Conservation (phyloP, 257 asterid species). For the Lycium barbarum region DNA sequence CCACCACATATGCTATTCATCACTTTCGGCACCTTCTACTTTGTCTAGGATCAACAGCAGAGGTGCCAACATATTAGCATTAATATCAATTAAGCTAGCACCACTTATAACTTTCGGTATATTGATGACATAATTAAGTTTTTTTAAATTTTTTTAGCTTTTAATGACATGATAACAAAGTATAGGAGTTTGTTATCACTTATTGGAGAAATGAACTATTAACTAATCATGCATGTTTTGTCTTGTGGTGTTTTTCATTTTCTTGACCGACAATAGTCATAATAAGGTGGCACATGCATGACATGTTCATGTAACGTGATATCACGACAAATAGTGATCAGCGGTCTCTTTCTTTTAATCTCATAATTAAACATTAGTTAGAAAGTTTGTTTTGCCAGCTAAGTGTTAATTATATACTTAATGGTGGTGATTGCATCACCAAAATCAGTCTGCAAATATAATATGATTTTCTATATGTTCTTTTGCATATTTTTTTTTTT, state of each 20-base stretch:
- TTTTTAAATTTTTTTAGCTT: too few species aligned
- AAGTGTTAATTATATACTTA: not conserved
- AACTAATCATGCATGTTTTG: not conserved
- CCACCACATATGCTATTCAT: not conserved
- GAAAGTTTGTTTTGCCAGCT: not conserved
- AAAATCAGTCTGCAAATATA: not conserved
- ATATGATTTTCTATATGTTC: not conserved
- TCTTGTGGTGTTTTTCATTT: not conserved
- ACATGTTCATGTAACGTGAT: slow-evolving; percentile 2
- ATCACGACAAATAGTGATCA: not conserved
- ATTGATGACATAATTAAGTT: too few species aligned
- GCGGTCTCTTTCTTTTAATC: not conserved
- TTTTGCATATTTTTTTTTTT: not conserved
- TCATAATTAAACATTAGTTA: not conserved
- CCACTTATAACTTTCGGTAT: too few species aligned
- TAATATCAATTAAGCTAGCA: too few species aligned
- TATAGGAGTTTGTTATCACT: not conserved
- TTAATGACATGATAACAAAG: not conserved
- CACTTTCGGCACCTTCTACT: too few species aligned
- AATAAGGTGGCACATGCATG: not conserved
- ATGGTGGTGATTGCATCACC: not conserved
- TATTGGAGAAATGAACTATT: not conserved
- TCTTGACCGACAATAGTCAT: not conserved
- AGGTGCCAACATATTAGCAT: too few species aligned
- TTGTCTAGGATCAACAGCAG: too few species aligned